These are phyloP conservation scores for Zasmidium angulare DNA, from an alignment of 2,329 filamentous ascomycete genomes.

Conservation along the genomic window DNA sequence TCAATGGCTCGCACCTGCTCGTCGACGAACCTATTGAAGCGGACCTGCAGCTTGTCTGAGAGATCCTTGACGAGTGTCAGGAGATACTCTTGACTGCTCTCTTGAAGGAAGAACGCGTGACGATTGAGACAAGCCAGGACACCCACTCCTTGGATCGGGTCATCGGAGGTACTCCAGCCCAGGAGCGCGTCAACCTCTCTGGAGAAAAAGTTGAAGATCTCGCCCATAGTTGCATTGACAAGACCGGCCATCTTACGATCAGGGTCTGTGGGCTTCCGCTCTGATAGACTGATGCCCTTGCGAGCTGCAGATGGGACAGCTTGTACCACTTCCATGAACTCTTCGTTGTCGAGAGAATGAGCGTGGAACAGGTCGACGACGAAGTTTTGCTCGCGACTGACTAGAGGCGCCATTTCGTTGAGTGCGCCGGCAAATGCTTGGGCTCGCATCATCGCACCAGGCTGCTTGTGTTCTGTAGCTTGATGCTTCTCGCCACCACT, in stretches of 20 bases:
- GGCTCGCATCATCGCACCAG: constrained; percentile 58
- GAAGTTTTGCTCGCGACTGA: constrained; percentile 95
- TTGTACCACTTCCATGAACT: constrained; percentile 79
- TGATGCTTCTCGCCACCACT: constrained; percentile 60
- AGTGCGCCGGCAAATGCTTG: constrained; percentile 79
- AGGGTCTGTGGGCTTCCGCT: constrained; percentile 79
- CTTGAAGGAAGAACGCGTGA: constrained; percentile 74
- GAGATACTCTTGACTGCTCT: constrained; percentile 91
- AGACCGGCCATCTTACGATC: constrained; percentile 82
- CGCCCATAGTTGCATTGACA: constrained; percentile 84
- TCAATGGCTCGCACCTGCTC: constrained; percentile 95
- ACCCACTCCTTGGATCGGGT: constrained; percentile 90
- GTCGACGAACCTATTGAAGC: constrained; percentile 87
- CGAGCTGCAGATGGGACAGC: constrained; percentile 66
- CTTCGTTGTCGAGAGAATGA: constrained; percentile 74
- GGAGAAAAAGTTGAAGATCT: constrained; percentile 80
- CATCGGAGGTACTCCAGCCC: constrained; percentile 77
- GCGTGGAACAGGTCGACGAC: constrained; percentile 96
- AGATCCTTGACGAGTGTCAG: constrained; percentile 74
- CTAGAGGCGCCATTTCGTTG: constrained; percentile 77
- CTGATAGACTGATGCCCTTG: constrained; percentile 68
- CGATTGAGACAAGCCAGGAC: constrained; percentile 78
- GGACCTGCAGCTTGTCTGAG: constrained; percentile 66
- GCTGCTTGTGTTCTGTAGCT: constrained; percentile 55
- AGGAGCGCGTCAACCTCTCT: constrained; percentile 75